A percentile compares a stretch with the other conserved stretches of the same genome.
These are phyloP conservation scores for Cyberlindnera xishuangbannaensis DNA, from an alignment of 805 yeast species.

Conservation along the genomic window DNA sequence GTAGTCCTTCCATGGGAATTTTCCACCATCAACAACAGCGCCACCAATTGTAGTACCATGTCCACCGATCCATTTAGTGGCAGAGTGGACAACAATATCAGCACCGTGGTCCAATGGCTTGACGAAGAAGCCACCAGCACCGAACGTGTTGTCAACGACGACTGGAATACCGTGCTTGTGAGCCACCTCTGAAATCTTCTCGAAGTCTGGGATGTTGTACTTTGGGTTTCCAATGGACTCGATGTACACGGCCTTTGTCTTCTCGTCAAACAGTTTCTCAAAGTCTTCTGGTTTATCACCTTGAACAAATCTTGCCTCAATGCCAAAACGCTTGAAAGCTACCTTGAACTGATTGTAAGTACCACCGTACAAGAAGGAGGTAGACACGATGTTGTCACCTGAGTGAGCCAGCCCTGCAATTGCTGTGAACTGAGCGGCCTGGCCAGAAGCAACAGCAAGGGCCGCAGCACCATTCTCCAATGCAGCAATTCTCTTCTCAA, in stretches of 20 bases:
- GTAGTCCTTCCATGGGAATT: conserved; percentile 83
- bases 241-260: conserved; percentile 83
- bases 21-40: conserved; percentile 82
- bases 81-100: conserved; percentile 88
- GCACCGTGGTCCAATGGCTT: conserved; percentile 87
- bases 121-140: conserved; percentile 89
- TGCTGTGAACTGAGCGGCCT: conserved; percentile 89
- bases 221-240: conserved; percentile 93
- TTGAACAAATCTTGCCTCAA: conserved; percentile 76
- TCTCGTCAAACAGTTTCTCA: conserved; percentile 68
- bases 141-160: conserved; percentile 94
- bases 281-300: conserved; percentile 75
- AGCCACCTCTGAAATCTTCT: conserved; percentile 65
- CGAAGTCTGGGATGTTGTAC: conserved; percentile 89
- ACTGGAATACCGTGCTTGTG: conserved; percentile 85
- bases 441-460: conserved; percentile 89
- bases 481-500: conserved; percentile 89
- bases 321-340: conserved; percentile 82
- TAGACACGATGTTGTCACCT: conserved; percentile 87
- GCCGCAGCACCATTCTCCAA: conserved; percentile 92
- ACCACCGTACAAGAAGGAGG: conserved; percentile 90
- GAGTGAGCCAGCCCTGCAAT: conserved; percentile 75
- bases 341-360: conserved; percentile 94
- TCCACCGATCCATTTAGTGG: conserved; percentile 97
- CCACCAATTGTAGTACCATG: conserved; percentile 96